Evolutionary conservation across 2,329 filamentous ascomycete species (phyloP), one percentile per base, ranked within the genome.

Genomic region (Pyrenophora tritici-repentis): DNA sequence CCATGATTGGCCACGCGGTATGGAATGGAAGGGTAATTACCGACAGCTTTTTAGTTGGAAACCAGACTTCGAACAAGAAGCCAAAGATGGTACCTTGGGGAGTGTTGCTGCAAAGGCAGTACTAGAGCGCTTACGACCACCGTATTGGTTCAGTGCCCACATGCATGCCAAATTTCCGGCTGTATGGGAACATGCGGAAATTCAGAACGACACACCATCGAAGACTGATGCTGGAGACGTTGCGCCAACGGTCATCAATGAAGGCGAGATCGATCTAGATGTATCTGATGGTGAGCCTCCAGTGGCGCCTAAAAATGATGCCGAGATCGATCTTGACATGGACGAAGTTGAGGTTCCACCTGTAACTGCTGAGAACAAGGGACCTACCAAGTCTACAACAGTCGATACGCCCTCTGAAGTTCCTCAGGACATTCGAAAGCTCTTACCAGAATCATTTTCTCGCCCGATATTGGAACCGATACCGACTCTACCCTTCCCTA

Each of bases 1-100:
- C 62, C 94, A 99, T 69, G 94, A 99, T 76, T 99, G 94, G 94
- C 94, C 94, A 0, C 84, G 87, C 42, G 86, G 82, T 0, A 84
- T 97, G 46, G 94, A 96, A 75, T 86, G 84, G 69, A 82, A 86
- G 57, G 94, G 94, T 4, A 81, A 97, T 67, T 76, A 81, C 39
- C 75, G 81, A 40, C 76, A 78, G 35, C 76, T 99, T 1, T 96
- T 91, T 70, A 78, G 76, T 24, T 83, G 79, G 69, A 97, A 97
- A 76, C 81, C 81, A 0, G 80, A 85, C 63, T 94, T 97, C 58
- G 81, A 85, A 58, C 75, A 83, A 42, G 94, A 99, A 71, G 91
- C 91, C 1, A 77, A 79, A 40, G 83, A 86, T 32, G 91, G 91
- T 0, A 86, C 79, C 7, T 77, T 99, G 17, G 94, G 94, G 0